Evolutionary conservation across 345 rosid genomes (phyloP).

Genomic region (Brassica cretica): DNA sequence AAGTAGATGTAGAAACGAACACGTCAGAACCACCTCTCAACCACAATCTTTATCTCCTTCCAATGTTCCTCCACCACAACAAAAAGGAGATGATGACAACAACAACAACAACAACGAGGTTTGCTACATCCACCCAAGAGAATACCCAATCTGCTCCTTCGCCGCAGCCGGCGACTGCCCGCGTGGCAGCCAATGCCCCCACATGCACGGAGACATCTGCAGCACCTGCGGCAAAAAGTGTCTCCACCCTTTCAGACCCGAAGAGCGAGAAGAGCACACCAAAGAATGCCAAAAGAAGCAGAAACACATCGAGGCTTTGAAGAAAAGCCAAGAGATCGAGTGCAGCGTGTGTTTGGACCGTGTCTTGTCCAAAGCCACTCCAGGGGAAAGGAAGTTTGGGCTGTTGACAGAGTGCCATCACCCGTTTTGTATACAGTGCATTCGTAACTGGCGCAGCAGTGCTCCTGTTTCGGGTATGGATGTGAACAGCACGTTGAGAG

Average conservation of each 20-base stretch:
- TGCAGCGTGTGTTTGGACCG: slow-evolving; percentile 84
- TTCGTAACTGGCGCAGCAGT: slow-evolving; percentile 85
- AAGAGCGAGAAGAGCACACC: slow-evolving; percentile 77
- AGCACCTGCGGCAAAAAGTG: slow-evolving; percentile 81
- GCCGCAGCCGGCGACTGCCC: slow-evolving; percentile 89
- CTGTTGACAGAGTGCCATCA: slow-evolving; percentile 82
- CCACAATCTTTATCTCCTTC: slow-evolving; percentile 51
- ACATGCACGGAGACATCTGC: slow-evolving; percentile 85
- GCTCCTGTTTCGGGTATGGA: slow-evolving; percentile 91
- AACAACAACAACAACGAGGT: slow-evolving; percentile 39
- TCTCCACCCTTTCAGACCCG: slow-evolving; percentile 81
- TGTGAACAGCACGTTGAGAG: slow-evolving; percentile 73
- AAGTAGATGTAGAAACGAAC: slow-evolving; percentile 85
- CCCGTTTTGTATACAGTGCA: slow-evolving; percentile 84
- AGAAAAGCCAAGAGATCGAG: slow-evolving; percentile 74
- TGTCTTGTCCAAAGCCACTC: slow-evolving; percentile 66
- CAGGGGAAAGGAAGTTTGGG: slow-evolving; percentile 85
- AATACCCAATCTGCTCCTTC: slow-evolving; percentile 73
- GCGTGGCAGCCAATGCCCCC: slow-evolving; percentile 77
- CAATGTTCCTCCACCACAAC: slow-evolving; percentile 37
- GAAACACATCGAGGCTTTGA: slow-evolving; percentile 69
- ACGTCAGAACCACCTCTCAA: slow-evolving; percentile 49
- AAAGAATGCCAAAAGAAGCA: slow-evolving; percentile 75
- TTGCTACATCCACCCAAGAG: slow-evolving; percentile 47
- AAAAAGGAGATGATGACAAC: slow-evolving; percentile 41